phyloP scores from a whole-genome alignment of 345 rosid species.

The Abelmoschus esculentus region DNA sequence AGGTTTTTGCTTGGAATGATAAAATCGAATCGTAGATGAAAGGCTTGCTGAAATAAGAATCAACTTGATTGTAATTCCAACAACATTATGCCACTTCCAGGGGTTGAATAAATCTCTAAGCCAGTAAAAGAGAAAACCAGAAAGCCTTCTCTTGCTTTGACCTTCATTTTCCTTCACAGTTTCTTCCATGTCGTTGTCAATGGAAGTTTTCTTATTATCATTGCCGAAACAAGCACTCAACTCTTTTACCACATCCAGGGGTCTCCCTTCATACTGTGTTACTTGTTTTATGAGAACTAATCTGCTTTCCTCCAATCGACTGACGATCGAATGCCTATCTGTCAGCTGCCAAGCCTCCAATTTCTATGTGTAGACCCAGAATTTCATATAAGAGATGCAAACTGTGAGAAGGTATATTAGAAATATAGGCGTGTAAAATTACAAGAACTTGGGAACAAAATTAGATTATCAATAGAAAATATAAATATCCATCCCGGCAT shows the following conservation, averaged over 20 bases:
- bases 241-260: slow-evolving; percentile 24
- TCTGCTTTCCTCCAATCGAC: slow-evolving; percentile 33
- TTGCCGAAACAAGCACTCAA: slow-evolving; percentile 22
- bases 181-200: neutral
- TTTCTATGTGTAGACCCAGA: slow-evolving; percentile 20
- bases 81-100: slow-evolving; percentile 27
- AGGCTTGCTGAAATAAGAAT: neutral
- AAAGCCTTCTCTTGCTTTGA: slow-evolving; percentile 8
- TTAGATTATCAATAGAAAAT: too few species aligned
- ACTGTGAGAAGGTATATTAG: too few species aligned
- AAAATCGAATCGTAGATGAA: slow-evolving; percentile 18
- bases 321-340: slow-evolving; percentile 18
- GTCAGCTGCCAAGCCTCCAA: slow-evolving; percentile 29
- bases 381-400: too few species aligned
- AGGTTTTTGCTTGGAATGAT: slow-evolving; percentile 7
- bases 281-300: slow-evolving; percentile 20
- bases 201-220: neutral
- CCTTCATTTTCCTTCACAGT: neutral
- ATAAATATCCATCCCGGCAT: too few species aligned
- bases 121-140: slow-evolving; percentile 16
- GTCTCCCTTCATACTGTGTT: slow-evolving; percentile 26
- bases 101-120: slow-evolving; percentile 17
- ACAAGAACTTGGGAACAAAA: too few species aligned
- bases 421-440: too few species aligned
- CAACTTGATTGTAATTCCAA: slow-evolving; percentile 20